A percentile compares a stretch with the other conserved stretches of the same genome.
These are phyloP conservation scores for Sugiyamaella floridensis DNA, from an alignment of 805 yeast species.

Conservation along the genomic window DNA sequence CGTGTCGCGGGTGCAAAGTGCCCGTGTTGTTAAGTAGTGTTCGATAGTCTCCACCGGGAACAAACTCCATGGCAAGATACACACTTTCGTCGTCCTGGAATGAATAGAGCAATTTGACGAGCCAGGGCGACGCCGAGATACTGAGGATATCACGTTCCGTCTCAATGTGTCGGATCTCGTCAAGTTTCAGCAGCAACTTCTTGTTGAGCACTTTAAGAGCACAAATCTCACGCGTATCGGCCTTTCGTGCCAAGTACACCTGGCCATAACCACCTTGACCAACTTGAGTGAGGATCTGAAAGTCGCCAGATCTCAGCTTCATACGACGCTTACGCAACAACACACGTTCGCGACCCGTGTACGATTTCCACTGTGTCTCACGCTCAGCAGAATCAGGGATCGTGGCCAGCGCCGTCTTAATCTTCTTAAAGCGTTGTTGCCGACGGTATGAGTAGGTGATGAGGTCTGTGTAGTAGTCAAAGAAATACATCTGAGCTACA, in stretches of 20 bases:
- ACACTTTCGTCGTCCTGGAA: constrained; percentile 89
- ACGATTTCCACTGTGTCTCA: constrained; percentile 65
- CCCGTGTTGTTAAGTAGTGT: constrained; percentile 91
- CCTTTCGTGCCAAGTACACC: constrained; percentile 91
- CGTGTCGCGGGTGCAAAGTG: constrained; percentile 86
- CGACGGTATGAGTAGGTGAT: constrained; percentile 86
- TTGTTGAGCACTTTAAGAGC: constrained; percentile 91
- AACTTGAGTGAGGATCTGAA: constrained; percentile 93
- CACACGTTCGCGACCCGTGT: constrained; percentile 77
- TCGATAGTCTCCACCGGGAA: constrained; percentile 99
- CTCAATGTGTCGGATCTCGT: constrained; percentile 90
- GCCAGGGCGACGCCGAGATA: constrained; percentile 94
- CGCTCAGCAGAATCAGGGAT: constrained; percentile 35
- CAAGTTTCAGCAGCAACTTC: constrained; percentile 74
- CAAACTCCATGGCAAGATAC: constrained; percentile 96
- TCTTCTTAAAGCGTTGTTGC: constrained; percentile 71
- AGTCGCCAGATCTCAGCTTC: constrained; percentile 90
- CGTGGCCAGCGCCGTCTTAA: constrained; percentile 41
- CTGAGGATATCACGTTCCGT: constrained; percentile 96
- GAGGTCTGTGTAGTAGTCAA: constrained; percentile 94
- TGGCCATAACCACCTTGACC: constrained; percentile 99
- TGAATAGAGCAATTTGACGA: constrained; percentile 86
- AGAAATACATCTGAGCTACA: constrained; percentile 87
- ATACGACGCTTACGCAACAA: constrained; percentile 80
- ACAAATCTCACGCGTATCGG: constrained; percentile 90